Evolutionary conservation across 805 yeast species (phyloP).

Genomic region (Metschnikowia picachoensis): DNA sequence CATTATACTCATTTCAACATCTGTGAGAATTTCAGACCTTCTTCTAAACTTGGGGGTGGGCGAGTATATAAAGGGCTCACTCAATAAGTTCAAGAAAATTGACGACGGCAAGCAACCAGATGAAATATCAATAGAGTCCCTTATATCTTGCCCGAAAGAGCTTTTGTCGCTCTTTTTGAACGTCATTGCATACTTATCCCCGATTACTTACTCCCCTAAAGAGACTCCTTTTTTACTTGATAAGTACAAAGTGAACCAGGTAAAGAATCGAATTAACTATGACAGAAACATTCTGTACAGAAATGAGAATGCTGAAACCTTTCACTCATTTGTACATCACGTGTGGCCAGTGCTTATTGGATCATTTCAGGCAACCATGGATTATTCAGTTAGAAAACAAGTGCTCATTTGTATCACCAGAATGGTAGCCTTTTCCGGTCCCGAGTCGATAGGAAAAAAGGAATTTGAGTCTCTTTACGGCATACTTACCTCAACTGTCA

Average conservation of each 20-base stretch:
- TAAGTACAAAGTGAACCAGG: slow-evolving; percentile 21
- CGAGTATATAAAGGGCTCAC: slow-evolving; percentile 42
- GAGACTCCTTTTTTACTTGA: slow-evolving; percentile 30
- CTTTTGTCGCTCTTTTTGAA: slow-evolving; percentile 51
- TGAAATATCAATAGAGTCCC: slow-evolving; percentile 55
- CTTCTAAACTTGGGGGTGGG: slow-evolving; percentile 50
- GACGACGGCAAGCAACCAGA: slow-evolving; percentile 6
- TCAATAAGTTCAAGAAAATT: slow-evolving; percentile 47
- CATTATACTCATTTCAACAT: slow-evolving; percentile 39
- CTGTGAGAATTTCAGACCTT: slow-evolving; percentile 39
- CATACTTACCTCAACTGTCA: slow-evolving; percentile 56
- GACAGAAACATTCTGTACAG: slow-evolving; percentile 30
- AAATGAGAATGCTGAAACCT: slow-evolving; percentile 17
- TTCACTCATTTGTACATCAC: slow-evolving; percentile 38
- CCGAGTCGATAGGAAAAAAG: slow-evolving; percentile 28
- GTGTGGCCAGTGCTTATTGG: slow-evolving; percentile 54
- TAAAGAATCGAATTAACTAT: slow-evolving; percentile 25
- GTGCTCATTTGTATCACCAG: slow-evolving; percentile 53
- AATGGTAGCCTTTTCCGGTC: slow-evolving; percentile 41
- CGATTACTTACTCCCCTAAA: slow-evolving; percentile 35
- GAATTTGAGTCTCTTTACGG: slow-evolving; percentile 38
- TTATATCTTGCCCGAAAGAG: slow-evolving; percentile 74
- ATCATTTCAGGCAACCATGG: slow-evolving; percentile 70
- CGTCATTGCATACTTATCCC: slow-evolving; percentile 56
- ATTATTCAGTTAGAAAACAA: slow-evolving; percentile 56